Evolutionary conservation across 208 protist genomes (phyloP).

Genomic region (Trypanosoma melophagium): DNA sequence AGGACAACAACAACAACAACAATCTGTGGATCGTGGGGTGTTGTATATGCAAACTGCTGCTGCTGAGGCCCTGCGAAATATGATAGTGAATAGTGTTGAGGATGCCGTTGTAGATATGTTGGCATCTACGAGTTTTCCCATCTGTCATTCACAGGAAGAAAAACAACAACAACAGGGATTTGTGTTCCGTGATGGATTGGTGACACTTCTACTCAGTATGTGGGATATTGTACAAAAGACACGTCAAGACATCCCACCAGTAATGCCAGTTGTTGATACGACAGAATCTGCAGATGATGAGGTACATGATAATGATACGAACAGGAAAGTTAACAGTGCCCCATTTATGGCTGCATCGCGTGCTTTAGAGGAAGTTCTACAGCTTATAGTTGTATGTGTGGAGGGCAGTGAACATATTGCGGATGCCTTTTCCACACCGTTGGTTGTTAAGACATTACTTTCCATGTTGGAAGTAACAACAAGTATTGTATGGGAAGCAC

Average conservation of each 20-base stretch:
- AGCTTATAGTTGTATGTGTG: conserved; percentile 42
- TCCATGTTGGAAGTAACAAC: conserved; percentile 34
- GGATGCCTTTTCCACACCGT: conserved; percentile 32
- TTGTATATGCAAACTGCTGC: conserved; percentile 56
- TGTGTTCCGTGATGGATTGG: conserved; percentile 36
- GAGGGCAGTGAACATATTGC: conserved; percentile 56
- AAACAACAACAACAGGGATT: neutral
- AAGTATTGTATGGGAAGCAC: conserved; percentile 36
- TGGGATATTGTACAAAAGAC: conserved; percentile 41
- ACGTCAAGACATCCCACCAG: conserved; percentile 22
- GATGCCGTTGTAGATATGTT: conserved; percentile 61
- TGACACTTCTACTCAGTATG: conserved; percentile 27
- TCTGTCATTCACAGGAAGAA: conserved; percentile 5
- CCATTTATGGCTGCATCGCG: conserved; percentile 39
- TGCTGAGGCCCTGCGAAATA: conserved; percentile 56
- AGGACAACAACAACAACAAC: neutral
- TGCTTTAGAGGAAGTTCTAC: conserved; percentile 57
- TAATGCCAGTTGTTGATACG: conserved; percentile 22
- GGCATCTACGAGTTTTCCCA: conserved; percentile 4
- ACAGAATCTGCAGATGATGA: neutral
- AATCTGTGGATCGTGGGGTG: conserved; percentile 32
- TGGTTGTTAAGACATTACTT: conserved; percentile 32
- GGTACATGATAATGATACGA: neutral
- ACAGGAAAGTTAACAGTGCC: neutral
- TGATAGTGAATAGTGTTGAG: conserved; percentile 59